Percentiles rank a stretch among this genome's conserved stretches.
Conservation (phyloP, 352 stramenopile species). For the Thraustochytrium striatum region DNA sequence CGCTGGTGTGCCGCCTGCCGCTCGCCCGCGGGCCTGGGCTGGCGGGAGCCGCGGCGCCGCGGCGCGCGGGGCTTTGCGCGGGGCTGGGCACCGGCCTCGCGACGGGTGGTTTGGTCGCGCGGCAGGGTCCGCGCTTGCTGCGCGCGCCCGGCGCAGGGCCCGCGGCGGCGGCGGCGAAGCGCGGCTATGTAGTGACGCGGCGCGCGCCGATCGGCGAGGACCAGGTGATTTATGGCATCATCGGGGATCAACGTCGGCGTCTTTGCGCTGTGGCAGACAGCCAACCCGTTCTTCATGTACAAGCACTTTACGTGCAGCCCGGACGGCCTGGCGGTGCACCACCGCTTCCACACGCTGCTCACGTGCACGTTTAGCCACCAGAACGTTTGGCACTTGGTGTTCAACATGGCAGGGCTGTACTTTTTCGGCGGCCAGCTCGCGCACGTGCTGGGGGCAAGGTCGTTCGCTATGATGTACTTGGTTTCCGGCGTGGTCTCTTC, state of each 20-base stretch:
- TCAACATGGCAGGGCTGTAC: slow-evolving; percentile 29
- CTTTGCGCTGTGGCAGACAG: slow-evolving; percentile 29
- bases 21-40: too few relatives aligned
- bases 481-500: slow-evolving; percentile 1
- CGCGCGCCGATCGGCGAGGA: too few relatives aligned
- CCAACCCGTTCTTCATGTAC: slow-evolving; percentile 23
- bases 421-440: slow-evolving; percentile 17
- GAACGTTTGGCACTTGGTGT: slow-evolving; percentile 11
- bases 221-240: slow-evolving; percentile 3
- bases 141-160: too few relatives aligned
- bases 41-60: too few relatives aligned
- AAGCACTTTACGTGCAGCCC: slow-evolving; percentile 30
- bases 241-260: slow-evolving; percentile 10
- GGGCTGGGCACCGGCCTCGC: too few relatives aligned
- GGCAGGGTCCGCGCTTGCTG: too few relatives aligned
- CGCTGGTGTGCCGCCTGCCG: too few relatives aligned
- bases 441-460: not conserved
- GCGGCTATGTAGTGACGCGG: too few relatives aligned
- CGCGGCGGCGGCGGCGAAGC: too few relatives aligned
- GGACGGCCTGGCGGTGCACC: not conserved
- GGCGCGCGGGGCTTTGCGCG: too few relatives aligned
- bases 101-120: too few relatives aligned
- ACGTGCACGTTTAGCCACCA: slow-evolving; percentile 15
- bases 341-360: slow-evolving; percentile 6
- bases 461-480: not conserved